phyloP scores from a whole-genome alignment of 2,329 filamentous ascomycete species.

The Dothideomycetidae sp. region DNA sequence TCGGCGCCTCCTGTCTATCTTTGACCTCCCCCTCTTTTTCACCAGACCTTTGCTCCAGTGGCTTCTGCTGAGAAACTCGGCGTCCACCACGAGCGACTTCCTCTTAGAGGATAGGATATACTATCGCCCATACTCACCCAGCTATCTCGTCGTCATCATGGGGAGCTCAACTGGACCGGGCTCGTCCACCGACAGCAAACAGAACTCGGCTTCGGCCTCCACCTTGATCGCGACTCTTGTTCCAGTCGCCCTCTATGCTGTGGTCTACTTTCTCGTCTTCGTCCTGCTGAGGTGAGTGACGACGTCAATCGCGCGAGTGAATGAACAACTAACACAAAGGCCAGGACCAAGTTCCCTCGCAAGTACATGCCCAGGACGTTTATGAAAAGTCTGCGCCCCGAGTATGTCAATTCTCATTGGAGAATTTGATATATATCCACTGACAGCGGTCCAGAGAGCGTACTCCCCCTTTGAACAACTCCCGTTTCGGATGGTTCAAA shows the following conservation, averaged over 20 bases:
- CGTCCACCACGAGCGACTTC: background rate
- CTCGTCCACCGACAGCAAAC: constrained; percentile 7
- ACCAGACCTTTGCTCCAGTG: background rate
- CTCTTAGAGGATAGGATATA: no score
- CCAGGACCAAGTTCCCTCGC: constrained; percentile 28
- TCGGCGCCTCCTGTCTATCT: background rate
- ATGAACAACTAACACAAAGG: background rate
- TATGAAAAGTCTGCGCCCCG: constrained; percentile 28
- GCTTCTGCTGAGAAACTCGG: background rate
- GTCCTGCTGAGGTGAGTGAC: constrained; percentile 19
- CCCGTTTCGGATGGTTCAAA: constrained; percentile 28
- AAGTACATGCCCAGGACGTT: constrained; percentile 33
- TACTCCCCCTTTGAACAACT: constrained; percentile 24
- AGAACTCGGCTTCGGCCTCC: constrained; percentile 17
- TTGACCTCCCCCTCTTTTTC: background rate
- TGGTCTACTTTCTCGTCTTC: constrained; percentile 25
- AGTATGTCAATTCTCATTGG: no score
- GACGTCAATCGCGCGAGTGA: background rate
- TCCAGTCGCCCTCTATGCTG: constrained; percentile 22
- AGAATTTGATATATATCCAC: no score
- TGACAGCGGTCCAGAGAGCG: constrained; percentile 21
- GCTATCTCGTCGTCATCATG: background rate
- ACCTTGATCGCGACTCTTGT: constrained; percentile 23
- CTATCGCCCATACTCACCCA: no score
- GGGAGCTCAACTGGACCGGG: background rate